A percentile compares a stretch with the other conserved stretches of the same genome.
phyloP scores from a whole-genome alignment of 2,329 filamentous ascomycete genomes.

The Macrophomina tecta region DNA sequence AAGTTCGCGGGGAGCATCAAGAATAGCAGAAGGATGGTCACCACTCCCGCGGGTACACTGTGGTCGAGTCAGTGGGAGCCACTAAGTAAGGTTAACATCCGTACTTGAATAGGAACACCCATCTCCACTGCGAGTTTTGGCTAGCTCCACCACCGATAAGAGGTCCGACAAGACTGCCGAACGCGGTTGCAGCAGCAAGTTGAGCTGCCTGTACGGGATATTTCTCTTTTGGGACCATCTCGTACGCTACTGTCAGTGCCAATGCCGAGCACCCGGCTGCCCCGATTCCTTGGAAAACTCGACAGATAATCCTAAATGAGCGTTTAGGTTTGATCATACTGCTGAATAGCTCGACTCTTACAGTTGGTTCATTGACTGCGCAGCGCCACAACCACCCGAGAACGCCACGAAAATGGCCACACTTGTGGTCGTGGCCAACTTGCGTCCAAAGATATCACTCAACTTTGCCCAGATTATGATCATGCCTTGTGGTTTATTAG shows the following conservation, averaged over 20 bases:
- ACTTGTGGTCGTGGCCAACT: constrained; percentile 33
- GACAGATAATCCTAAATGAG: constrained; percentile 36
- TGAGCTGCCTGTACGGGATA: constrained; percentile 19
- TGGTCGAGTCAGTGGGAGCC: background rate
- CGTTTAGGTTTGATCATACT: background rate
- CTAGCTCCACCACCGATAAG: constrained; percentile 23
- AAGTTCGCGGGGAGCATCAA: constrained; percentile 28
- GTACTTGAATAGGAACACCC: constrained; percentile 27
- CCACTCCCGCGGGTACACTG: background rate
- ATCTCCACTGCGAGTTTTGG: constrained; percentile 23
- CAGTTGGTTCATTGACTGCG: constrained; percentile 40
- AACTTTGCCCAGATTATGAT: constrained; percentile 42
- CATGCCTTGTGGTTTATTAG: constrained; percentile 33
- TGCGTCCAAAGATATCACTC: constrained; percentile 43
- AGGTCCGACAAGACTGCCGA: constrained; percentile 28
- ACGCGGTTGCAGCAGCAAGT: constrained; percentile 21
- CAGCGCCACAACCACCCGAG: constrained; percentile 40
- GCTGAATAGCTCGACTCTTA: constrained; percentile 10
- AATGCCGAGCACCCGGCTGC: constrained; percentile 38
- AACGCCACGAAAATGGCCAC: constrained; percentile 39
- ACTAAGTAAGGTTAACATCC: background rate
- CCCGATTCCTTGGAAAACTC: constrained; percentile 42
- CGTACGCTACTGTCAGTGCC: constrained; percentile 37
- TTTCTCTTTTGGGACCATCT: constrained; percentile 34
- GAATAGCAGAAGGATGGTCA: constrained; percentile 7